These are phyloP conservation scores for Aspergillus sp. DNA, from an alignment of 2,329 filamentous ascomycete genomes.

Conservation along the genomic window DNA sequence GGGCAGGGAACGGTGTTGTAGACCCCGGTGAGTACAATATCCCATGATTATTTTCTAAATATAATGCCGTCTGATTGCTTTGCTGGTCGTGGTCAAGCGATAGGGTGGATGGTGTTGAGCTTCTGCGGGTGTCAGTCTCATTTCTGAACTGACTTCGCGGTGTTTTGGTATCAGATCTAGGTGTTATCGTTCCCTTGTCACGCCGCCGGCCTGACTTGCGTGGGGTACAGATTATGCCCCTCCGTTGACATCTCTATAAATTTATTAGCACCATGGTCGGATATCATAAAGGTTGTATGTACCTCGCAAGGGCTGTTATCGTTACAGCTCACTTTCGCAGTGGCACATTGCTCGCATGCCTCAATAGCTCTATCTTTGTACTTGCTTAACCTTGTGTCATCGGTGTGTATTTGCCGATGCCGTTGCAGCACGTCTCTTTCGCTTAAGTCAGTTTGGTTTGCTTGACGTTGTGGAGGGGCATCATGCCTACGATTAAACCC, in stretches of 20 bases:
- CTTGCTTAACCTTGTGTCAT: not conserved
- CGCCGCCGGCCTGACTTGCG: not conserved
- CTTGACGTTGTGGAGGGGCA: not conserved
- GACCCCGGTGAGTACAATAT: not conserved
- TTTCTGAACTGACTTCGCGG: not conserved
- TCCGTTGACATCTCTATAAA: not conserved
- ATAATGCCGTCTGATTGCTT: not conserved
- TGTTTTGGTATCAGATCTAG: not conserved
- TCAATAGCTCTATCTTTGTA: not conserved
- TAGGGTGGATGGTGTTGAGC: not conserved
- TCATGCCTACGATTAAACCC: constrained; percentile 6
- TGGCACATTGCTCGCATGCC: constrained; percentile 2
- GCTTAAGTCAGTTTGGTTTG: not conserved
- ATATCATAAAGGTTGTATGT: not conserved
- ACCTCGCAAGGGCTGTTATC: constrained; percentile 1
- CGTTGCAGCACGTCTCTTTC: constrained; percentile 2
- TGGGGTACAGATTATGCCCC: not conserved
- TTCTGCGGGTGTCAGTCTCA: not conserved
- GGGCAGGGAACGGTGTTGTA: not conserved
- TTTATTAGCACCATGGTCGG: not conserved
- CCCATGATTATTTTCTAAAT: not conserved
- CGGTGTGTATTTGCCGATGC: not conserved
- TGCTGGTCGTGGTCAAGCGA: not conserved
- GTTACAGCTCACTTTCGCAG: constrained; percentile 5
- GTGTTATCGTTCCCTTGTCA: not conserved